phyloP scores from a whole-genome alignment of 306 rosid genomes.

The Malus fusca region DNA sequence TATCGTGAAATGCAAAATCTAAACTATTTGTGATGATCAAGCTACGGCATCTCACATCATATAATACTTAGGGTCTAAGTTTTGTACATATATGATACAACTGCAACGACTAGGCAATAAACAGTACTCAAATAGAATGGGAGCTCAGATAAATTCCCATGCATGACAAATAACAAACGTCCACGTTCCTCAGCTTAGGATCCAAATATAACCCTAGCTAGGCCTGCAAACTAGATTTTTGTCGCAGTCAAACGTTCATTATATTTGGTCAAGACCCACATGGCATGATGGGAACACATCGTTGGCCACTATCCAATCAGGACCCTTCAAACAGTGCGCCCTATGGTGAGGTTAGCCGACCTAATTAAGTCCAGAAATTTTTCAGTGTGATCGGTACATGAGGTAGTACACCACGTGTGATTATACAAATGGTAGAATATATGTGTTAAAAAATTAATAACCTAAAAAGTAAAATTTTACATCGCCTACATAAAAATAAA shows the following conservation, averaged over 20 bases:
- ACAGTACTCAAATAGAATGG: neutral
- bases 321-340: neutral
- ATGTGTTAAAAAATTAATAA: too few relatives aligned
- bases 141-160: too few relatives aligned
- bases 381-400: too few relatives aligned
- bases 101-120: neutral
- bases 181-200: neutral
- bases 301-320: neutral
- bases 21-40: neutral
- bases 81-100: neutral
- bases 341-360: neutral
- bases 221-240: neutral
- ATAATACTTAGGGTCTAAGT: neutral
- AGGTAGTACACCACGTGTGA: too few relatives aligned
- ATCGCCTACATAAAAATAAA: too few relatives aligned
- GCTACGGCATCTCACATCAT: neutral
- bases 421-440: too few relatives aligned
- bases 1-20: neutral
- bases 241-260: neutral
- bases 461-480: too few relatives aligned
- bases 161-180: neutral
- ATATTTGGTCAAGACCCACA: neutral
- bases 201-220: neutral
- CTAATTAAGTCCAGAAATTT: too few relatives aligned
- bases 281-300: neutral